Evolutionary conservation across 2,329 filamentous ascomycete genomes (phyloP), one percentile per base, ranked within the genome.

Genomic region (Diaporthe nobilis): DNA sequence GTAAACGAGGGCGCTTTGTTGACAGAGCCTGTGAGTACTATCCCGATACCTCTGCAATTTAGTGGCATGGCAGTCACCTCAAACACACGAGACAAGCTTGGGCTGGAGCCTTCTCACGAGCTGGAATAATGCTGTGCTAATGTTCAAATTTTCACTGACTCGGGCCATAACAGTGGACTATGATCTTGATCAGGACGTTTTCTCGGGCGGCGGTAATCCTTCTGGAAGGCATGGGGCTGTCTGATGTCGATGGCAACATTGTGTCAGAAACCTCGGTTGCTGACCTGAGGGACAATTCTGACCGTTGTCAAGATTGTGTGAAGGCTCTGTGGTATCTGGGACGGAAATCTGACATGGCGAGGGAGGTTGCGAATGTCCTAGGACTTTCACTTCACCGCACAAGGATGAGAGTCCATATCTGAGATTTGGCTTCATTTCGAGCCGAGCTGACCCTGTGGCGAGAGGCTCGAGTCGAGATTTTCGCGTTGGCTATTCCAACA

Each of bases 21-120:
- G 73, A 90, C 89, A 0, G 90, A 92, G 77, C 90, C 90, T 3
- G 92, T 90, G 90, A 90, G 89, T 1, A 86, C 87, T 53, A 86
- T 91, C 3, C 7, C n/a, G 9, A 34, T 34, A 4, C 47, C 47
- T 25, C 47, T 17, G 10, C 17, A 20, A 17, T n/a, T 6, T 12
- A 6, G 20, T 39, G 12, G 20, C 13, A 15, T 4, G 9, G 20
- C 31, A 25, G 5, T 25, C 6, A 31, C 22, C 37, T 39, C 13
- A 3, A 51, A 37, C 22, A 13, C 1, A 2, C 3, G 22, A 51
- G 31, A 12, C 6, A 39, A 25, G 8, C 13, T 9, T 20, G 44
- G 47, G 8, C 22, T 34, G 12, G 28, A 25, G 17, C 9, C 28
- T 37, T 10, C 37, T 51, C 2, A 8, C 15, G 28, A 20, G 31